Evolutionary conservation across 805 yeast genomes (phyloP), one percentile per base, ranked within the genome.

Genomic region (Pichia eremophila): DNA sequence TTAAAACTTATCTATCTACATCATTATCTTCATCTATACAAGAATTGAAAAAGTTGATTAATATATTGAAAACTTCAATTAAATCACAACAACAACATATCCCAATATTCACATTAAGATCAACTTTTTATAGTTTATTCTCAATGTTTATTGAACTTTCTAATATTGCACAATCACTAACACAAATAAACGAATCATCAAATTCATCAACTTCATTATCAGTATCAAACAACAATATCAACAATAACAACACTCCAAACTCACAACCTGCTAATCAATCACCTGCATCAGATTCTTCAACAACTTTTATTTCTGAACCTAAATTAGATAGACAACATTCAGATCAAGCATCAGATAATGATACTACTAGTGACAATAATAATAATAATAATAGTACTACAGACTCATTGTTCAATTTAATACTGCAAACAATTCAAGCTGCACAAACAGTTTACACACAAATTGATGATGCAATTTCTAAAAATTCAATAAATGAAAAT

Each of bases 391-490:
- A 19, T 11, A 17, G 31, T 17, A 65, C 60, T 35, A 63, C 63
- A 47, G 63, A 58, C 8, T 58, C 58, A 41, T 48, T 64, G 38
- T 60, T 49, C 44, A 66, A 62, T 25, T 40, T 60, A 18, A 61
- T 64, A n/a, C 45, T 43, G 29, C 57, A 60, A 44, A 60, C 67
- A 2, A 56, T 64, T 10, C 65, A 63, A 50, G 59, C 84, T 46
- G 90, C 95, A 2, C 85, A 79, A 55, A 76, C 77, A n/a, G 95
- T 87, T 2, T 82, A 84, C 56, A 74, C 82, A 29, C 91, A 85
- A 56, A 65, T 88, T 46, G 85, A 82, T 31, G 70, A 74, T 48
- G 86, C 85, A 0, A 79, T 84, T 42, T 72, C 81, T 15, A 78
- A 78, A 54, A 78, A 80, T 55, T 87, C 89, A 0, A 66, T 77